Evolutionary conservation across 1,139 yeast species (phyloP), one percentile per base, ranked within the genome.

Genomic region (Debaryomycetaceae sp.): DNA sequence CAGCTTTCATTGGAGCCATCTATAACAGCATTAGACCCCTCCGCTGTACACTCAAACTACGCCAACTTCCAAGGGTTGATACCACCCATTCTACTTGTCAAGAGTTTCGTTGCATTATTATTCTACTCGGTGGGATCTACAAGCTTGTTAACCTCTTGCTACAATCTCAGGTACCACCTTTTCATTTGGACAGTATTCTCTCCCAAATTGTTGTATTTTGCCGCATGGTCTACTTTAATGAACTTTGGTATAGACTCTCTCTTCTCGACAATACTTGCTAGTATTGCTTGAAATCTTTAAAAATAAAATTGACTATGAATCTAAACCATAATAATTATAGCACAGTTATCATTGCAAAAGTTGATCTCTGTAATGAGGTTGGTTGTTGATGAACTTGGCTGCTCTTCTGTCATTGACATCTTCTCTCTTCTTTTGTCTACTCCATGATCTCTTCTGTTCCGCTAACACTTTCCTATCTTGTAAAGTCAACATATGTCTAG

Each of bases 141-240:
- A 4, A 72, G 76, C 37, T 76, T 91, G 43, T 61, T 87, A 41
- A 68, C 74, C 0, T 84, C 97, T 6, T 93, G 99, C 59, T 76
- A 78, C 44, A 72, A 80, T 24, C 72, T 91, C 51, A 75, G 96
- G 53, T 87, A 84, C 58, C 99, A 93, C 60, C 72, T 93, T 46
- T 93, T 93, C 60, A 86, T 95, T 13, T 95, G 99, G 98, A 89
- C 98, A 1, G 99, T 95, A 5, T 93, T 93, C 66, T 87, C 96
- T 42, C 99, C 99, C 0, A 93, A 90, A 57, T 65, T 93, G 14
- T 75, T 95, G 34, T 93, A 84, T 60, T 84, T 85, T 51, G 80
- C 83, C 1, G 83, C 84, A 3, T 95, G 99, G 99, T 68, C 78
- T 34, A 47, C 80, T 1, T 67, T 81, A 45, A 68, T 83, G 58